A percentile compares a stretch with the other conserved stretches of the same genome.
phyloP scores from a whole-genome alignment of 1,284 basidiomycete species.

The Inonotus hispidus region DNA sequence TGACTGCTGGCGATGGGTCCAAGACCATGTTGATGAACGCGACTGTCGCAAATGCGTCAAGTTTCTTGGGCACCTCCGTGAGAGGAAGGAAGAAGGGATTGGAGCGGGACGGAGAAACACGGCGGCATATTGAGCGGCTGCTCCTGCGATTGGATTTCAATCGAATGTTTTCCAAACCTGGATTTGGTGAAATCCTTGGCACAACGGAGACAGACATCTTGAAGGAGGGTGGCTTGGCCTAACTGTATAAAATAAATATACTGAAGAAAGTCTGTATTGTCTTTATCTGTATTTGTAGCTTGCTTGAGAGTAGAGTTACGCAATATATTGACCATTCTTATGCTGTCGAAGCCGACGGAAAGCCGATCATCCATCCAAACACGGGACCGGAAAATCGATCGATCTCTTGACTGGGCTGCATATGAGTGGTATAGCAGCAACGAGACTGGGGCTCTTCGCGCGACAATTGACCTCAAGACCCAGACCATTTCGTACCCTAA shows the following conservation, averaged over 20 bases:
- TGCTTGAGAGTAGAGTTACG: background rate
- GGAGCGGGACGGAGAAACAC: slow-evolving; percentile 56
- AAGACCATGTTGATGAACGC: slow-evolving; percentile 60
- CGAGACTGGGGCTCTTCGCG: slow-evolving; percentile 55
- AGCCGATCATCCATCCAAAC: slow-evolving; percentile 1
- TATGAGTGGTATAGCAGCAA: slow-evolving; percentile 25
- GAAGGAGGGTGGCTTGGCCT: slow-evolving; percentile 15
- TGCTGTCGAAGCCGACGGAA: background rate
- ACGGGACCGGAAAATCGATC: too few relatives aligned
- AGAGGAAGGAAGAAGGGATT: slow-evolving; percentile 42
- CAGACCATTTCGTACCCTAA: slow-evolving; percentile 23
- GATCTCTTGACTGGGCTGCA: background rate
- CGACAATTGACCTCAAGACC: slow-evolving; percentile 51
- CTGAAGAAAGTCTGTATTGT: background rate
- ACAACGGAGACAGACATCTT: slow-evolving; percentile 33
- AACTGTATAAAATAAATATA: background rate
- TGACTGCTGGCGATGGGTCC: slow-evolving; percentile 54
- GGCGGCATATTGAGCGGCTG: slow-evolving; percentile 77
- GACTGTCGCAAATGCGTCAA: slow-evolving; percentile 46
- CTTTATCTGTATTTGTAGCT: background rate
- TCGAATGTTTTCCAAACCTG: slow-evolving; percentile 62
- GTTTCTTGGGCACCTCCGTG: slow-evolving; percentile 42
- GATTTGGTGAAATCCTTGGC: slow-evolving; percentile 41
- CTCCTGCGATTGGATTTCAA: slow-evolving; percentile 83
- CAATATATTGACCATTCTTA: background rate